phyloP scores from a whole-genome alignment of 2,329 filamentous ascomycete species.

The Lecanoromycetidae sp. region DNA sequence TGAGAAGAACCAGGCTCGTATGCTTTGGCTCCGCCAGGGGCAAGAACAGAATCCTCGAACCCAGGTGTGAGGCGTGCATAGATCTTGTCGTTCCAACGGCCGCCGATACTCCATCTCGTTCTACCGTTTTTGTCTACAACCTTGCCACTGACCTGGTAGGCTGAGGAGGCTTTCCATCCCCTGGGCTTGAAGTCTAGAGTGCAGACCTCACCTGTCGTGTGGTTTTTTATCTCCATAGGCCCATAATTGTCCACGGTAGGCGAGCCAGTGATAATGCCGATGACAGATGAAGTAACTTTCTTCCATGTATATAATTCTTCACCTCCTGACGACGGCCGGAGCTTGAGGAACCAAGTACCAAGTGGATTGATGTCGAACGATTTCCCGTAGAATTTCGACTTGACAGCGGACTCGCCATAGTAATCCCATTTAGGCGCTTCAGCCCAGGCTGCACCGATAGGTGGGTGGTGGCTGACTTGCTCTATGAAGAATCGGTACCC shows the following conservation, averaged over 20 bases:
- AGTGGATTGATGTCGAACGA: constrained; percentile 95
- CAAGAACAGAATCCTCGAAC: constrained; percentile 61
- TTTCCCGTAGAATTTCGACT: constrained; percentile 94
- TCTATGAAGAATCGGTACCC: constrained; percentile 98
- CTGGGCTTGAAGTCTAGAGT: constrained; percentile 85
- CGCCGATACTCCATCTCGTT: constrained; percentile 79
- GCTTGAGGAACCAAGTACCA: constrained; percentile 88
- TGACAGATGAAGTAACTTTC: constrained; percentile 94
- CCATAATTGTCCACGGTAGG: constrained; percentile 98
- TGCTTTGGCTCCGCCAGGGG: constrained; percentile 39
- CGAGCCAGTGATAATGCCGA: constrained; percentile 94
- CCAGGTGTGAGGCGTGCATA: constrained; percentile 89
- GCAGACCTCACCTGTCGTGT: constrained; percentile 86
- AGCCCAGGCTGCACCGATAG: constrained; percentile 82
- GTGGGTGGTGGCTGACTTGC: constrained; percentile 95
- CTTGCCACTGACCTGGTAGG: constrained; percentile 78
- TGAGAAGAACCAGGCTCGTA: constrained; percentile 50
- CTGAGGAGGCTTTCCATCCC: constrained; percentile 88
- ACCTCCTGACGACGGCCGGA: constrained; percentile 62
- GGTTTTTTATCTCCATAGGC: constrained; percentile 93
- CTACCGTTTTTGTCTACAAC: constrained; percentile 68
- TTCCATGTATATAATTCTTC: constrained; percentile 96
- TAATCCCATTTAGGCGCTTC: constrained; percentile 94
- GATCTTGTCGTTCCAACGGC: constrained; percentile 93
- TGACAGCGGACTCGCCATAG: constrained; percentile 85